phyloP scores from a whole-genome alignment of 768 basidiomycete genomes.

The Chalciporus pseudorubinellus region DNA sequence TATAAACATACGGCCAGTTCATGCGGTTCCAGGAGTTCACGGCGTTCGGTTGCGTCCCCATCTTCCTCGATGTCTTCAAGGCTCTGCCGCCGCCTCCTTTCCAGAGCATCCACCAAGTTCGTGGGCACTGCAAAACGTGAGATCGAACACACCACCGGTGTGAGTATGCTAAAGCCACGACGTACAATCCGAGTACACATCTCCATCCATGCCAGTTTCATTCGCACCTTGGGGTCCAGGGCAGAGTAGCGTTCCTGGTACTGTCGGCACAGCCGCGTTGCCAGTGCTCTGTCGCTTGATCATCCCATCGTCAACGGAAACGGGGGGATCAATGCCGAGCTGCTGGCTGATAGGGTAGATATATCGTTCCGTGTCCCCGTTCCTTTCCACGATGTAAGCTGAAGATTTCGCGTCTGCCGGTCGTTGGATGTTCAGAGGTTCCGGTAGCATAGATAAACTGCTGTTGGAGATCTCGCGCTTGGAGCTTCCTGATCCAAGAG shows the following conservation, averaged over 20 bases:
- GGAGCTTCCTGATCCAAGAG: background rate
- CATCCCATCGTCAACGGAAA: background rate
- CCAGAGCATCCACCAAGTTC: background rate
- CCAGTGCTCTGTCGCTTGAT: no score
- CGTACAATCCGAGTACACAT: background rate
- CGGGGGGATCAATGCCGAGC: background rate
- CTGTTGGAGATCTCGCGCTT: background rate
- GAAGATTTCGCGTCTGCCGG: background rate
- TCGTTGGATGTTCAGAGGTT: background rate
- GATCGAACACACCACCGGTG: no score
- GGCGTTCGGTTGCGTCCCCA: background rate
- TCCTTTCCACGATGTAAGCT: background rate
- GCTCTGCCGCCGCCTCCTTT: no score
- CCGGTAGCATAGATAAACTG: background rate
- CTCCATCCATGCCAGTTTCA: background rate
- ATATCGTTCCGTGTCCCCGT: background rate
- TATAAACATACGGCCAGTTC: background rate
- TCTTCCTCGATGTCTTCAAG: background rate
- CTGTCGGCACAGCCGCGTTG: background rate
- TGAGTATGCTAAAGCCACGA: no score
- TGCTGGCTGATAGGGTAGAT: background rate
- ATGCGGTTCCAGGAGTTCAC: background rate
- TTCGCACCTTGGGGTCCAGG: background rate
- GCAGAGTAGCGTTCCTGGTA: background rate
- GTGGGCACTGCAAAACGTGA: background rate